A percentile compares a stretch with the other conserved stretches of the same genome.
Conservation (phyloP, 345 rosid species). For the Ceriops tagal region DNA sequence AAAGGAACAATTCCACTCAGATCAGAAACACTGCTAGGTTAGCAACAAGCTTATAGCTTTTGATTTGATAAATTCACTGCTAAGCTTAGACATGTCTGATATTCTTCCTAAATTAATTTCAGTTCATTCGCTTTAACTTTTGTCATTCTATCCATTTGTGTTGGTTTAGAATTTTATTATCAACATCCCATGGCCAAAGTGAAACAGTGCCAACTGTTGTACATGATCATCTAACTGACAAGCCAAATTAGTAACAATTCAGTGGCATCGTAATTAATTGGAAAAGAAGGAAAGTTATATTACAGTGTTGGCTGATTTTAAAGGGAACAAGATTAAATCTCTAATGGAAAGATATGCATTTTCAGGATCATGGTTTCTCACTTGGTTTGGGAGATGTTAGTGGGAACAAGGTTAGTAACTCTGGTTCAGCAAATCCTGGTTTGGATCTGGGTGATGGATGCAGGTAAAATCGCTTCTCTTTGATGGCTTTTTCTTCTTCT, state of each 20-base stretch:
- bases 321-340: not conserved
- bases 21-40: too few species aligned
- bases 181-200: too few species aligned
- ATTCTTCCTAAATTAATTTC: too few species aligned
- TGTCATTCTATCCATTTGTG: too few species aligned
- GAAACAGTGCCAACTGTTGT: not conserved
- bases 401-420: conserved; percentile 68
- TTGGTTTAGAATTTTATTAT: too few species aligned
- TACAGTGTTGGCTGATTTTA: conserved; percentile 2
- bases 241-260: not conserved
- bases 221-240: not conserved
- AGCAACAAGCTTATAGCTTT: too few species aligned
- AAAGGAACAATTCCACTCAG: too few species aligned
- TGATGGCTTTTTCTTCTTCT: conserved; percentile 78
- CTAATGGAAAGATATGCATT: not conserved
- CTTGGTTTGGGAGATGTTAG: conserved; percentile 48
- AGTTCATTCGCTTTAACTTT: too few species aligned
- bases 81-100: too few species aligned
- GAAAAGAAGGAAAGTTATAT: not conserved
- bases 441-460: conserved; percentile 67
- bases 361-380: conserved; percentile 29
- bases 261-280: not conserved
- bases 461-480: conserved; percentile 68
- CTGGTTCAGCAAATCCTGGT: conserved; percentile 54
- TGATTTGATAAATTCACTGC: too few species aligned